phyloP scores from a whole-genome alignment of 2,329 filamentous ascomycete species.

The Venturia nashicola region DNA sequence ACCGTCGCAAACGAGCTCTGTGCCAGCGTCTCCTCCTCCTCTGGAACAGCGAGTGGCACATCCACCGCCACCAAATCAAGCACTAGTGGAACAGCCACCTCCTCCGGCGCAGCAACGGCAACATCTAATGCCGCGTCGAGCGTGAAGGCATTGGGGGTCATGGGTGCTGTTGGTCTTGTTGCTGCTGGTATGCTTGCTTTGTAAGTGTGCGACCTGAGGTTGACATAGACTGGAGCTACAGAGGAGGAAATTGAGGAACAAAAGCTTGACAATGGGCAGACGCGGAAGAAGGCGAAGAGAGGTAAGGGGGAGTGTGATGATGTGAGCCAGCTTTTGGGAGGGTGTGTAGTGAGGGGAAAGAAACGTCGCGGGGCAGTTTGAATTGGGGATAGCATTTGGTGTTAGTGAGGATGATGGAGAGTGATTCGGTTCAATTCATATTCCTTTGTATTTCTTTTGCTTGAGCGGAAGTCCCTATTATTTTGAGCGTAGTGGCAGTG shows the following conservation, averaged over 20 bases:
- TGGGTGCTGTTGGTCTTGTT: not conserved
- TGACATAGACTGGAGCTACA: not conserved
- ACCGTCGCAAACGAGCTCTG: constrained; percentile 17
- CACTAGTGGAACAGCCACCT: not conserved
- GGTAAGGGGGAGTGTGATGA: not conserved
- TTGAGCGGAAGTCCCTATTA: not conserved
- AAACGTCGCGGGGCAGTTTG: not conserved
- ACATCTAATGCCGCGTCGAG: constrained; percentile 1
- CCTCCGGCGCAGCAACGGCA: not conserved
- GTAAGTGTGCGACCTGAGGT: not conserved
- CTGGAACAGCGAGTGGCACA: not conserved
- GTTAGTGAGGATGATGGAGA: too few species aligned
- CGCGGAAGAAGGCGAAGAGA: not conserved
- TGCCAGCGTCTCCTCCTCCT: constrained; percentile 5
- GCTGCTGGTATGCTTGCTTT: constrained; percentile 8
- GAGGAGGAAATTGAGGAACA: not conserved
- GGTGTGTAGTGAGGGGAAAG: not conserved
- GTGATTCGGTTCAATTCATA: not conserved
- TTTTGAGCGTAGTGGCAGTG: not conserved
- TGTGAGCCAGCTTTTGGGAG: not conserved
- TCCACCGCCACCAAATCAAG: not conserved
- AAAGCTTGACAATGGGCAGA: not conserved
- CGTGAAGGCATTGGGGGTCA: not conserved
- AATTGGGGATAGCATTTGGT: not conserved
- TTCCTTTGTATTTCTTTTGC: not conserved